These are phyloP conservation scores for Pinguiococcus pyrenoidosus DNA, from an alignment of 108 stramenopile species.

Conservation along the genomic window DNA sequence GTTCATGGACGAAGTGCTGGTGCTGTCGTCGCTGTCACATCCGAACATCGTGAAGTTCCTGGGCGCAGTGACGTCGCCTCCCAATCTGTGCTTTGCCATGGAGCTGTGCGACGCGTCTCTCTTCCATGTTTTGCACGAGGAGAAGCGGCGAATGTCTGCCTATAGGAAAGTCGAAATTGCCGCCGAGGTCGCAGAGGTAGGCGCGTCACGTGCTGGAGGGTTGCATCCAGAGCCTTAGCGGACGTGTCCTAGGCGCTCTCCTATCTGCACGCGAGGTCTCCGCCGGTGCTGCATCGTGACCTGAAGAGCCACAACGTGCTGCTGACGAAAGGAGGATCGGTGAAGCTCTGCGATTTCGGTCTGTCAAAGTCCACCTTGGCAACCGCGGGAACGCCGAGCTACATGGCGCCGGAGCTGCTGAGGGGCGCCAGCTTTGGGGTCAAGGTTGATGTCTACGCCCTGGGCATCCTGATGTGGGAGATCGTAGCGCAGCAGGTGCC, in stretches of 20 bases:
- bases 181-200: no score
- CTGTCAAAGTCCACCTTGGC: constrained; percentile 5
- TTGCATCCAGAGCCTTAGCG: no score
- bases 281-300: constrained; percentile 79
- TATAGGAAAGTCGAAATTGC: no score
- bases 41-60: constrained; percentile 31
- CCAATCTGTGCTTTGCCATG: constrained; percentile 24
- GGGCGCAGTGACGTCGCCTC: constrained; percentile 26
- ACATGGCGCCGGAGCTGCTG: constrained; percentile 42
- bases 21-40: constrained; percentile 26
- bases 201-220: constrained; percentile 53
- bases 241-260: no score
- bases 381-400: constrained; percentile 35
- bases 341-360: constrained; percentile 39
- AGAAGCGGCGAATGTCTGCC: no score
- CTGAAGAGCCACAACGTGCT: constrained; percentile 69
- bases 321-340: constrained; percentile 22
- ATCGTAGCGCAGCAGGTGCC: no score
- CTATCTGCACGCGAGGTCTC: constrained; percentile 71
- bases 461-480: no score
- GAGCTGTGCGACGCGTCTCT: constrained; percentile 11
- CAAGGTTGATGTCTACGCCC: no score
- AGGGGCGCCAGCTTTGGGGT: no score
- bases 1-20: constrained; percentile 37
- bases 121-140: constrained; percentile 11